Evolutionary conservation across 1,284 basidiomycete genomes (phyloP), one percentile per base, ranked within the genome.

Genomic region (Serendipita sp.): DNA sequence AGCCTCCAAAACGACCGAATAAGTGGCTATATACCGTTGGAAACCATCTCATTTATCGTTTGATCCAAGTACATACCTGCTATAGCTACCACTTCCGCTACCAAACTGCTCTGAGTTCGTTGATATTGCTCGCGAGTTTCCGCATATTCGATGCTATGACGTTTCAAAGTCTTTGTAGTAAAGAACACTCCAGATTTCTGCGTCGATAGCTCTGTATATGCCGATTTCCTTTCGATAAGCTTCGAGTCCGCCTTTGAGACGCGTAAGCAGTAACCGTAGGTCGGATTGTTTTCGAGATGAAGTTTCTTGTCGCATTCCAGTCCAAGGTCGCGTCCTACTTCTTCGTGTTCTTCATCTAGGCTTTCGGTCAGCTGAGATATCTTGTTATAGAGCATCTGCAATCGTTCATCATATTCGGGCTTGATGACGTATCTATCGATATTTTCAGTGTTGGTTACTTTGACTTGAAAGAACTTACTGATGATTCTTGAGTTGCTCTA

Each of bases 281-380:
- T 82, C 64, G 82, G 81, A 65, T 89, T 91, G 70, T 96, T 95
- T 75, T 99, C 96, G 38, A 99, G 78, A 73, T 98, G 94, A 17
- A 99, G 77, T 75, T 98, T 98, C 77, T 97, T 96, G 71, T 96
- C 91, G 1, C 92, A 81, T 41, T 95, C 93, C n/a, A 99, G 71
- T 2, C 79, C 81, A 1, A 98, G 78, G 61, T 93, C 88, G 4
- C 78, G 74, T 4, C 88, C 90, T 0, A 86, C 87, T 2, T 77
- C 70, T 13, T 78, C 76, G 71, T 98, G 95, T 72, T 97, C 92
- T 3, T 79, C 78, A 68, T 99, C 92, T 15, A 99, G 75, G 1
- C 83, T 82, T 70, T 95, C 91, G 43, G 91, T 6, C 49, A 82
- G 83, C 64, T 81, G 76, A 38, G 79, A 75, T 8, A 99, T 76